Conservation (phyloP, 2,329 filamentous ascomycete genomes). For the Botryosphaeria dothidea region DNA sequence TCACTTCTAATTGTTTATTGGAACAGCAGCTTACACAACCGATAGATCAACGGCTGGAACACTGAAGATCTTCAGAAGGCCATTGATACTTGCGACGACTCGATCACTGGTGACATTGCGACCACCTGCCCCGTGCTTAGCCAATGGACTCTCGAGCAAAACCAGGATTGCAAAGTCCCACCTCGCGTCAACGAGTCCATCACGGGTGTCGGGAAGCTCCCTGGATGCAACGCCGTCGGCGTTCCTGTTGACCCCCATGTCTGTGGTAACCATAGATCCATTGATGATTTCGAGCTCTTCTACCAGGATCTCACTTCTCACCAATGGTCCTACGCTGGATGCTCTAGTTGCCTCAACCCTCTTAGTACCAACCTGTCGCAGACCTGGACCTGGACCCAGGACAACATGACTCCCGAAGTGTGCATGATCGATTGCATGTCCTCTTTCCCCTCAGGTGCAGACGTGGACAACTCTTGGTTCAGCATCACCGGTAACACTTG, state of each 20-base stretch:
- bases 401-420: conserved; percentile 55
- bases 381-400: neutral
- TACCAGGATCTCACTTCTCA: conserved; percentile 47
- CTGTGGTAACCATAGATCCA: conserved; percentile 58
- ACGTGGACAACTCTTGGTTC: neutral
- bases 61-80: conserved; percentile 59
- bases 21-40: conserved; percentile 41
- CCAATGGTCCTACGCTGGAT: conserved; percentile 63
- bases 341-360: conserved; percentile 48
- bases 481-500: neutral
- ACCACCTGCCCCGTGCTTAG: conserved; percentile 51
- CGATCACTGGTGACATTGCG: conserved; percentile 62
- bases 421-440: conserved; percentile 60
- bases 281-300: conserved; percentile 36
- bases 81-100: conserved; percentile 68
- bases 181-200: conserved; percentile 46
- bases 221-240: conserved; percentile 62
- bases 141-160: conserved; percentile 38
- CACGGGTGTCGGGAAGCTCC: conserved; percentile 46
- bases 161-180: conserved; percentile 54
- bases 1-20: neutral
- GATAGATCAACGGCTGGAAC: neutral
- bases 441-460: too few species aligned
- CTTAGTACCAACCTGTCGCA: conserved; percentile 20
- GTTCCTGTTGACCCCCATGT: too few species aligned